These are phyloP conservation scores for Hericium coralloides DNA, from an alignment of 768 basidiomycete species.

Conservation along the genomic window DNA sequence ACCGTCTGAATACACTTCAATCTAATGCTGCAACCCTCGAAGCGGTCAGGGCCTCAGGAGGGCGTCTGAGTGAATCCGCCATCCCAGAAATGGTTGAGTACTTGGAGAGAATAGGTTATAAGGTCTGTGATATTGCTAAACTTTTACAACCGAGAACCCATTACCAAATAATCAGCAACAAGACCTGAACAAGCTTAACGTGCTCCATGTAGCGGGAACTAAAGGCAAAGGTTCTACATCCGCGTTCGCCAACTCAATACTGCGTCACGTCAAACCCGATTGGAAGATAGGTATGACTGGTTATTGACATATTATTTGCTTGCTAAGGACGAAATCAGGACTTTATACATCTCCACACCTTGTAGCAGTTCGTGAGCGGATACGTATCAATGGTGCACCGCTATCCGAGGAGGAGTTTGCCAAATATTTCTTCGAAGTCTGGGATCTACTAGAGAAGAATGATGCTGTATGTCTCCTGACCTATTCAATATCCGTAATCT, in stretches of 20 bases:
- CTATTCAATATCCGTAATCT: neutral
- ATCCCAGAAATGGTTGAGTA: slow-evolving; percentile 91
- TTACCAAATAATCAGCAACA: slow-evolving; percentile 41
- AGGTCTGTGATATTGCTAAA: slow-evolving; percentile 37
- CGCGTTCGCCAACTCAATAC: slow-evolving; percentile 83
- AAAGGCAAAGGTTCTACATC: slow-evolving; percentile 98
- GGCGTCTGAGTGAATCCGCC: slow-evolving; percentile 45
- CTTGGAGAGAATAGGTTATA: slow-evolving; percentile 76
- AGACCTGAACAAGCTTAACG: slow-evolving; percentile 82
- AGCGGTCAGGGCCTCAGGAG: slow-evolving; percentile 68
- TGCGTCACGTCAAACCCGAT: slow-evolving; percentile 62
- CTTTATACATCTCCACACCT: slow-evolving; percentile 96
- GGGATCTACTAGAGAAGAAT: slow-evolving; percentile 71
- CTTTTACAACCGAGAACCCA: slow-evolving; percentile 9
- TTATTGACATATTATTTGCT: neutral
- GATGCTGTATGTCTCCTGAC: slow-evolving; percentile 36
- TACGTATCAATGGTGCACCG: slow-evolving; percentile 86
- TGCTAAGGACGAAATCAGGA: slow-evolving; percentile 35
- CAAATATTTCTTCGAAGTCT: slow-evolving; percentile 91
- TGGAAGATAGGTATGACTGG: slow-evolving; percentile 69
- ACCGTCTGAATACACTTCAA: slow-evolving; percentile 71
- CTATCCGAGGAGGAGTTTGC: slow-evolving; percentile 84
- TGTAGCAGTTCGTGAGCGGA: slow-evolving; percentile 90
- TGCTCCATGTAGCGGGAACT: slow-evolving; percentile 94
- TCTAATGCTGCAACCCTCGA: slow-evolving; percentile 92